Percentiles rank a stretch among this genome's conserved stretches.
Evolutionary conservation across 495 filamentous ascomycete species (phyloP).

Genomic region (Daldinia decipiens): DNA sequence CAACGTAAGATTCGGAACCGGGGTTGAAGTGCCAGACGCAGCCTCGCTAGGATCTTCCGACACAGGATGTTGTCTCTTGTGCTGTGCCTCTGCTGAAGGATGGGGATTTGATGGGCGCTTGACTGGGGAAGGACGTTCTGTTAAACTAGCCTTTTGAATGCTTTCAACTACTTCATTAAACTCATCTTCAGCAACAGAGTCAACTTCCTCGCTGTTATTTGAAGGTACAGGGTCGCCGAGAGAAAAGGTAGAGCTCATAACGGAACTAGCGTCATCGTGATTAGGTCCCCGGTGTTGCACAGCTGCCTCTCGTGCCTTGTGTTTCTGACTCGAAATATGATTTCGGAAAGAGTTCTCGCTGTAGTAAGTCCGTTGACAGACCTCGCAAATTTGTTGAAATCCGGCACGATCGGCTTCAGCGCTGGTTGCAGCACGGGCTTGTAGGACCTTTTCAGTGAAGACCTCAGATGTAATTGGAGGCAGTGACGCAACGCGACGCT

Average conservation of each 20-base stretch:
- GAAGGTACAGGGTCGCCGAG: constrained; percentile 80
- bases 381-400: constrained; percentile 82
- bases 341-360: constrained; percentile 96
- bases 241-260: constrained; percentile 91
- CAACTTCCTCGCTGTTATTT: constrained; percentile 56
- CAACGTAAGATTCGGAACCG: constrained; percentile 56
- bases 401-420: constrained; percentile 89
- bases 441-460: constrained; percentile 97
- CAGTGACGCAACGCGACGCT: constrained; percentile 90
- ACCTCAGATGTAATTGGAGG: constrained; percentile 91
- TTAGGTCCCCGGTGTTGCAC: constrained; percentile 46
- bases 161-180: constrained; percentile 81
- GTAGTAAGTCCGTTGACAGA: constrained; percentile 92
- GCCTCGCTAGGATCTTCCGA: constrained; percentile 50
- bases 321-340: constrained; percentile 90
- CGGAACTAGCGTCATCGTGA: constrained; percentile 80
- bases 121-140: constrained; percentile 66
- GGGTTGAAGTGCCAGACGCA: constrained; percentile 49
- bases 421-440: constrained; percentile 82
- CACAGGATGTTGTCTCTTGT: constrained; percentile 52
- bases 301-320: constrained; percentile 72
- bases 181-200: constrained; percentile 75
- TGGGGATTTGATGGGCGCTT: constrained; percentile 66
- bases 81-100: constrained; percentile 59
- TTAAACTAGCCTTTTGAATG: constrained; percentile 76